A percentile compares a stretch with the other conserved stretches of the same genome.
phyloP scores from a whole-genome alignment of 306 rosid species.

The Chamaecrista fasciculata region DNA sequence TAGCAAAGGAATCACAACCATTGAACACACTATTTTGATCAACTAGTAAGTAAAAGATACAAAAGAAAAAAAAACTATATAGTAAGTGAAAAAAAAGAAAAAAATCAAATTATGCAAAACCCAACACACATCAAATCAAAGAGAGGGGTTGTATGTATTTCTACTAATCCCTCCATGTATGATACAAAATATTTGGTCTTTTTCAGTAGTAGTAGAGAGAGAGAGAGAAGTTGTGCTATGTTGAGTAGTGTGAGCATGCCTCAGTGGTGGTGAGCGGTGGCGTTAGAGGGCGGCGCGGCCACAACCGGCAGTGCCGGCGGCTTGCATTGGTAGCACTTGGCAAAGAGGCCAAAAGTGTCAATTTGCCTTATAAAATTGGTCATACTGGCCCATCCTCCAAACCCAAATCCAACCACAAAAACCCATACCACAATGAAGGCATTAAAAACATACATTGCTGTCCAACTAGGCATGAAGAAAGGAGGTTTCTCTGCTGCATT shows the following conservation, averaged over 20 bases:
- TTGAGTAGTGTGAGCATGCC: not conserved
- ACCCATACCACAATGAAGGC: conserved; percentile 58
- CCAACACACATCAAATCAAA: conserved; percentile 40
- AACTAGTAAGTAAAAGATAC: conserved; percentile 14
- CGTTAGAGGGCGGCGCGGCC: conserved; percentile 30
- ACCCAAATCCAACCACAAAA: conserved; percentile 61
- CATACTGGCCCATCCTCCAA: conserved; percentile 81
- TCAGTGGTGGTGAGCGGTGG: conserved; percentile 25
- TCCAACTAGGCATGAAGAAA: conserved; percentile 60
- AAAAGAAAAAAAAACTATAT: not conserved
- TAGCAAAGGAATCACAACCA: conserved; percentile 48
- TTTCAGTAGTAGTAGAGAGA: not conserved
- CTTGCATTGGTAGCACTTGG: conserved; percentile 77
- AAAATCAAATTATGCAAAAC: not conserved
- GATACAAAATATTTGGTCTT: conserved; percentile 42
- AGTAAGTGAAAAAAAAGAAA: not conserved
- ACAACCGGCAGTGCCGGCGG: conserved; percentile 31
- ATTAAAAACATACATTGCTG: conserved; percentile 52
- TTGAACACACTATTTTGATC: conserved; percentile 37
- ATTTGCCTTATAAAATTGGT: conserved; percentile 61
- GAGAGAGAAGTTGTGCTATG: not conserved
- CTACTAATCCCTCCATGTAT: conserved; percentile 50
- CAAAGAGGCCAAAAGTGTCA: conserved; percentile 65
- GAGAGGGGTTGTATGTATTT: conserved; percentile 38
- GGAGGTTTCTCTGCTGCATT: conserved; percentile 75